A percentile compares a stretch with the other conserved stretches of the same genome.
Evolutionary conservation across 306 rosid genomes (phyloP).

Genomic region (Lotus japonicus): DNA sequence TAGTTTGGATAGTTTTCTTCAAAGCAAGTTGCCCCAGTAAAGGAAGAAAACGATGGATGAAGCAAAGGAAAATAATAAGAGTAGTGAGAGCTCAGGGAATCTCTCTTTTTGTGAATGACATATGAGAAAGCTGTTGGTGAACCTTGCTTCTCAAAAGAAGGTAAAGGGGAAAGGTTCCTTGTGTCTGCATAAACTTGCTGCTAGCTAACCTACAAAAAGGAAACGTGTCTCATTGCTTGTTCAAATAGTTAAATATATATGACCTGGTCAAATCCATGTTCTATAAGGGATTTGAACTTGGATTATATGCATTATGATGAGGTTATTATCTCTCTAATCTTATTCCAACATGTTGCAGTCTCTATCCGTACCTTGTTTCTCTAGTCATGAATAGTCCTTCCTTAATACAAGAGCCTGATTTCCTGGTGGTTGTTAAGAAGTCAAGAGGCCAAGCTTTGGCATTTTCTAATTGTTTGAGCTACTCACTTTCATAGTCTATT

Average conservation of each 20-base stretch:
- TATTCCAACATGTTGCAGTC: neutral
- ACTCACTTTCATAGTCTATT: constrained; percentile 10
- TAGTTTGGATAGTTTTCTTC: constrained; percentile 1
- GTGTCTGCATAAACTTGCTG: constrained; percentile 26
- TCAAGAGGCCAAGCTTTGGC: constrained; percentile 31
- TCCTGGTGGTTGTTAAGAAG: constrained; percentile 17
- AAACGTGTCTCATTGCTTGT: constrained; percentile 27
- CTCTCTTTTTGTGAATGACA: constrained; percentile 43
- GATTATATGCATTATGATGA: constrained; percentile 3
- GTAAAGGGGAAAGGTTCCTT: constrained; percentile 51
- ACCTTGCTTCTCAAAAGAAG: constrained; percentile 61
- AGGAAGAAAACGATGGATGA: constrained; percentile 39
- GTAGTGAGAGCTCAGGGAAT: constrained; percentile 38
- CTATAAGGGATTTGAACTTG: constrained; percentile 14
- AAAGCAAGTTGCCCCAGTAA: constrained; percentile 18
- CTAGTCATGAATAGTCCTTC: constrained; percentile 23
- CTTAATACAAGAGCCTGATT: constrained; percentile 24
- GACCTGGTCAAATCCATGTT: constrained; percentile 40
- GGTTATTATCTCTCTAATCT: constrained; percentile 20
- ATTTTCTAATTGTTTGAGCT: constrained; percentile 36
- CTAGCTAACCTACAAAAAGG: constrained; percentile 39
- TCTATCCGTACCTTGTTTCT: neutral
- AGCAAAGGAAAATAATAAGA: constrained; percentile 33
- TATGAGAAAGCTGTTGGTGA: constrained; percentile 34
- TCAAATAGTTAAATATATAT: constrained; percentile 31